Evolutionary conservation across 2,329 filamentous ascomycete genomes (phyloP).

Genomic region (Fusarium beomiforme): DNA sequence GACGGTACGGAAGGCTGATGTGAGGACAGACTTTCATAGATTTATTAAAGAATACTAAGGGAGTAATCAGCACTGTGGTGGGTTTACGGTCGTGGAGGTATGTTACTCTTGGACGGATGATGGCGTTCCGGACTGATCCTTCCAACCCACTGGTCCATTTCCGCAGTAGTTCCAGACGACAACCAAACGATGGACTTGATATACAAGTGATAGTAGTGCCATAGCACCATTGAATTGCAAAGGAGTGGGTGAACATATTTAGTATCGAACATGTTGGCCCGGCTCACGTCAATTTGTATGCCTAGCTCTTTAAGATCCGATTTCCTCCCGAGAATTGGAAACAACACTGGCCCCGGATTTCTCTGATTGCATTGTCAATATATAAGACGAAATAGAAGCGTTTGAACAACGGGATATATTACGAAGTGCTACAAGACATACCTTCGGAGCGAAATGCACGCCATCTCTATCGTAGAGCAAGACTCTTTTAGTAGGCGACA

Average conservation of each 20-base stretch:
- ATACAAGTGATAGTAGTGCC: conserved; percentile 23
- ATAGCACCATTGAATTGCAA: conserved; percentile 16
- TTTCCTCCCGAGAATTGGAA: background rate
- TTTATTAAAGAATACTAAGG: background rate
- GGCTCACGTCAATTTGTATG: conserved; percentile 2
- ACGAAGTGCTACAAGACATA: background rate
- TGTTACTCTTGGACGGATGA: background rate
- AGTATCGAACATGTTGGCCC: conserved; percentile 19
- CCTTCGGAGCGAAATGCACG: conserved; percentile 3
- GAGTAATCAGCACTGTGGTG: background rate
- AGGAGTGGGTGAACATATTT: conserved; percentile 26
- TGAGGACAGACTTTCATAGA: background rate
- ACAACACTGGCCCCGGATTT: background rate
- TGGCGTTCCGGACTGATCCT: conserved; percentile 34
- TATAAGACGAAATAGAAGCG: background rate
- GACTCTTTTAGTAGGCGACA: background rate
- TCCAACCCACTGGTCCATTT: conserved; percentile 28
- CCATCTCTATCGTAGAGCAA: background rate
- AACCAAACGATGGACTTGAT: background rate
- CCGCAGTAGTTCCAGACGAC: conserved; percentile 1
- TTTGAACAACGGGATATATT: background rate
- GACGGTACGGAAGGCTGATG: background rate
- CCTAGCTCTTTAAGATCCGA: background rate
- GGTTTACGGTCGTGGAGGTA: background rate
- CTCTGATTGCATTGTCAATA: background rate